A percentile compares a stretch with the other conserved stretches of the same genome.
phyloP scores from a whole-genome alignment of 78 protist genomes.

The Acrasis kona region DNA sequence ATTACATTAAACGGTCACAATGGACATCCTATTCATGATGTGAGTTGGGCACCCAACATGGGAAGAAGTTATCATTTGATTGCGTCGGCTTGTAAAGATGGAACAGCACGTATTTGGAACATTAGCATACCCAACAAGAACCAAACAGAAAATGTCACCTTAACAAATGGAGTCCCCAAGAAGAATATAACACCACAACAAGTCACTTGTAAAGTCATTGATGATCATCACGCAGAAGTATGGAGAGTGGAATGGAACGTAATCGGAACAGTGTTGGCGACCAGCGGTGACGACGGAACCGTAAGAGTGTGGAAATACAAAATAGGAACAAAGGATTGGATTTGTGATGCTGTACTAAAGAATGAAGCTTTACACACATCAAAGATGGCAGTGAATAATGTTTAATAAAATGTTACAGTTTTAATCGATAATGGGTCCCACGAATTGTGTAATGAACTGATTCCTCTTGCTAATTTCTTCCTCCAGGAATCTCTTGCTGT shows the following conservation, averaged over 20 bases:
- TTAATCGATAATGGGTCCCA: no score
- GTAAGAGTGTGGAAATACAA: conserved; percentile 7
- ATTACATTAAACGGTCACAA: neutral
- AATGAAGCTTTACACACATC: no score
- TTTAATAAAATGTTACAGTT: no score
- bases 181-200: neutral
- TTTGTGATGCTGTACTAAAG: no score
- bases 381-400: no score
- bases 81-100: neutral
- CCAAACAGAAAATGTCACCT: neutral
- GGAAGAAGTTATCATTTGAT: neutral
- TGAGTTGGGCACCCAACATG: neutral
- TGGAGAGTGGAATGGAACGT: conserved; percentile 85
- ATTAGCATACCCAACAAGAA: neutral
- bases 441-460: no score
- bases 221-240: conserved; percentile 25
- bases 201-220: no score
- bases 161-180: neutral
- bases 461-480: no score
- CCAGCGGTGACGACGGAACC: conserved; percentile 48
- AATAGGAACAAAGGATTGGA: no score
- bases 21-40: neutral
- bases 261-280: conserved; percentile 71
- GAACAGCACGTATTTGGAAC: neutral
- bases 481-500: no score